These are phyloP conservation scores for Leccinum disarticulatum DNA, from an alignment of 768 basidiomycete species.

Conservation along the genomic window DNA sequence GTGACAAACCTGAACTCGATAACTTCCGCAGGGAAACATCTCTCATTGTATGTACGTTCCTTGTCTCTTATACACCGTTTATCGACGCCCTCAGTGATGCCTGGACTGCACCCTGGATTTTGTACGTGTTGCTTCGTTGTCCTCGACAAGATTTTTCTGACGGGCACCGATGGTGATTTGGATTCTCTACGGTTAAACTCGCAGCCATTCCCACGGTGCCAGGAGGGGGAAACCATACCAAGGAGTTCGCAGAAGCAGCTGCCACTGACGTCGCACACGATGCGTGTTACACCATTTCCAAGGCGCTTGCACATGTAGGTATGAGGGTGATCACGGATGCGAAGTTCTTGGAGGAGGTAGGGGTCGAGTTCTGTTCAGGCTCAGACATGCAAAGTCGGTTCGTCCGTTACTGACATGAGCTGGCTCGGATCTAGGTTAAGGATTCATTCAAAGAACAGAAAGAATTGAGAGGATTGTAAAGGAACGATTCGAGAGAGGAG, in stretches of 20 bases:
- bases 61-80: background rate
- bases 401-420: background rate
- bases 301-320: conserved; percentile 69
- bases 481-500: background rate
- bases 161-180: background rate
- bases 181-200: background rate
- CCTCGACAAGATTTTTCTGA: background rate
- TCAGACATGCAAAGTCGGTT: background rate
- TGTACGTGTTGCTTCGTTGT: conserved; percentile 20
- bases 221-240: conserved; percentile 78
- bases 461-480: conserved; percentile 11
- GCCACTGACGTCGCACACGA: conserved; percentile 59
- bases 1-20: background rate
- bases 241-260: conserved; percentile 63
- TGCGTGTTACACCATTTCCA: conserved; percentile 64
- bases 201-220: conserved; percentile 75
- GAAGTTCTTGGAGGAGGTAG: conserved; percentile 56
- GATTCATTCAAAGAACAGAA: conserved; percentile 49
- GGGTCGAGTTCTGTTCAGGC: background rate
- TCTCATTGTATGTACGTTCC: conserved; percentile 55
- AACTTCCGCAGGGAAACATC: conserved; percentile 45
- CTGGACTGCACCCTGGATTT: conserved; percentile 73
- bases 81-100: conserved; percentile 42
- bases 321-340: conserved; percentile 68
- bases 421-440: conserved; percentile 39